phyloP scores from a whole-genome alignment of 306 rosid species.

The Trifolium repens region DNA sequence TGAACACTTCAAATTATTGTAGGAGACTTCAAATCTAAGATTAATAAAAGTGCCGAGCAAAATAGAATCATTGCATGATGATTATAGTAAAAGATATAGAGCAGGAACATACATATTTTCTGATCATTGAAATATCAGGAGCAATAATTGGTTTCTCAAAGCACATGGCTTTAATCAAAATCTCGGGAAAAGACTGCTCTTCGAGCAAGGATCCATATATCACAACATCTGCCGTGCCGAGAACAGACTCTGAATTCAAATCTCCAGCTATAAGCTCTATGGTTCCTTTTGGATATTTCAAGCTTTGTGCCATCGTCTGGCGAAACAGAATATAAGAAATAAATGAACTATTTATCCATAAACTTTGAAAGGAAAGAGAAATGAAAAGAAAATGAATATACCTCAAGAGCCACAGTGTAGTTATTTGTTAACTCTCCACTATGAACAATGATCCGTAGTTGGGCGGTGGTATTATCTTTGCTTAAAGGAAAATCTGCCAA shows the following conservation, averaged over 20 bases:
- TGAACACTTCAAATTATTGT: constrained; percentile 1
- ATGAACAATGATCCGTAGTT: constrained; percentile 68
- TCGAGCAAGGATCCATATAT: constrained; percentile 86
- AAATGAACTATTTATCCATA: constrained; percentile 38
- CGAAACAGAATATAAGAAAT: constrained; percentile 45
- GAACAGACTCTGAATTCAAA: constrained; percentile 61
- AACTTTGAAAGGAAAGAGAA: constrained; percentile 30
- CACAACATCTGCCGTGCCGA: constrained; percentile 69
- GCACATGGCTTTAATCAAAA: constrained; percentile 88
- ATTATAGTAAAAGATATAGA: constrained; percentile 32
- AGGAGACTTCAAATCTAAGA: constrained; percentile 24
- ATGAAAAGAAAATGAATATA: constrained; percentile 30
- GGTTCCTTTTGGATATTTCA: constrained; percentile 76
- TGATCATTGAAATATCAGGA: constrained; percentile 78
- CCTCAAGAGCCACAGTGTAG: constrained; percentile 80
- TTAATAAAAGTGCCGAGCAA: constrained; percentile 9
- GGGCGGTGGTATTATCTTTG: constrained; percentile 53
- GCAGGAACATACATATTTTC: constrained; percentile 69
- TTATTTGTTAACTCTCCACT: constrained; percentile 73
- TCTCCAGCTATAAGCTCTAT: constrained; percentile 77
- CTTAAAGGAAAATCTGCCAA: constrained; percentile 55
- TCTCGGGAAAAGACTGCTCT: constrained; percentile 82
- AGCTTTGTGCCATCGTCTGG: constrained; percentile 72
- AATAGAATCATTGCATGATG: constrained; percentile 14
- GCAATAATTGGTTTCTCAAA: constrained; percentile 89